phyloP scores from a whole-genome alignment of 2,329 filamentous ascomycete species.

The Paramyrothecium sp. region DNA sequence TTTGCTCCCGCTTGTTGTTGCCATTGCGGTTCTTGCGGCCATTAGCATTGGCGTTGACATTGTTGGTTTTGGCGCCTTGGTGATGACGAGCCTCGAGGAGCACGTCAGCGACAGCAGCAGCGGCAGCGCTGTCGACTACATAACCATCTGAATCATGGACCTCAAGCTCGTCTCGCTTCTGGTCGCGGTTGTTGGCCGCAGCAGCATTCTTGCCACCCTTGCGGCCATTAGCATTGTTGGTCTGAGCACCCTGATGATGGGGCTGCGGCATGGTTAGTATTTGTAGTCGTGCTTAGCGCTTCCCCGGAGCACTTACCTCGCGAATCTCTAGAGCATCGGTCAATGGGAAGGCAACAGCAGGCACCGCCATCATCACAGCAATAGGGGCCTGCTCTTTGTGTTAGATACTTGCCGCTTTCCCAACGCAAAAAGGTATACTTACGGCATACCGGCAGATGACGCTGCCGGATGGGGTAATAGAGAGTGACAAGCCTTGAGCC shows the following conservation, averaged over 20 bases:
- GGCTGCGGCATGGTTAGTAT: not conserved
- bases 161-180: not conserved
- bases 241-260: constrained; percentile 1
- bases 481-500: not conserved
- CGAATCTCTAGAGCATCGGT: too few relatives aligned
- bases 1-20: not conserved
- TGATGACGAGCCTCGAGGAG: constrained; percentile 2
- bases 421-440: not conserved
- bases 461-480: not conserved
- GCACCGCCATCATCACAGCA: not conserved
- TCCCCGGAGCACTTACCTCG: constrained; percentile 4
- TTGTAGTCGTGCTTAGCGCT: not conserved
- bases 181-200: too few relatives aligned
- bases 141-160: not conserved
- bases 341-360: too few relatives aligned
- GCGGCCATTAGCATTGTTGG: not conserved
- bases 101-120: too few relatives aligned
- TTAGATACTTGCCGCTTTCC: not conserved
- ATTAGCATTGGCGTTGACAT: constrained; percentile 3
- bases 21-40: constrained; percentile 2
- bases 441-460: constrained; percentile 1
- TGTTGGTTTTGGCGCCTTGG: constrained; percentile 2
- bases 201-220: too few relatives aligned
- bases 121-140: too few relatives aligned
- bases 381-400: not conserved